Percentiles rank a stretch among this genome's conserved stretches.
phyloP scores from a whole-genome alignment of 768 basidiomycete genomes.

The Pleurotus tuber-regium region DNA sequence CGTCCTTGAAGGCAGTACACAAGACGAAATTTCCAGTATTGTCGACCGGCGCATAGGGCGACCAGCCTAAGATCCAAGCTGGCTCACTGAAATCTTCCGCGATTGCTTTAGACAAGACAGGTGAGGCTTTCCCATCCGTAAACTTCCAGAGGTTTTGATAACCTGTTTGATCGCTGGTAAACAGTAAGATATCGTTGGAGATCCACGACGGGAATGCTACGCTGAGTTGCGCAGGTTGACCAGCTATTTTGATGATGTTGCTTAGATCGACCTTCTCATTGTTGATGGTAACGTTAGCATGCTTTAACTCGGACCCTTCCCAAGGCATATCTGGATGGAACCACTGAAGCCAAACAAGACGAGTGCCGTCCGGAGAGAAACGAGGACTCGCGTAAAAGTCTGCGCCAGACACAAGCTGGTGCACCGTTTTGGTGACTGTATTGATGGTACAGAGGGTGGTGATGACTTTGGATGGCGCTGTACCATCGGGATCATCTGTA shows the following conservation, averaged over 20 bases:
- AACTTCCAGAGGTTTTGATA: conserved; percentile 69
- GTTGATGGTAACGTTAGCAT: conserved; percentile 42
- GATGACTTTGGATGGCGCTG: conserved; percentile 36
- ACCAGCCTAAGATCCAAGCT: conserved; percentile 51
- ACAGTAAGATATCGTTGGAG: conserved; percentile 52
- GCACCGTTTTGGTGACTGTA: conserved; percentile 31
- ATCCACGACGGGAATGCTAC: conserved; percentile 63
- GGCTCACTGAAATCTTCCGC: conserved; percentile 56
- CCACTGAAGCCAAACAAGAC: conserved; percentile 67
- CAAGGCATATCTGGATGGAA: conserved; percentile 58
- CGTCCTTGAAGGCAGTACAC: conserved; percentile 40
- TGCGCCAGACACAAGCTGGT: conserved; percentile 41
- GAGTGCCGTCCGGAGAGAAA: conserved; percentile 59
- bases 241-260: conserved; percentile 46
- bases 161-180: conserved; percentile 62
- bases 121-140: conserved; percentile 24
- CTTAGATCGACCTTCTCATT: conserved; percentile 27
- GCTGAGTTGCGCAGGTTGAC: conserved; percentile 46
- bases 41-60: conserved; percentile 45
- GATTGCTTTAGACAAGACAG: conserved; percentile 42
- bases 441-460: conserved; percentile 50
- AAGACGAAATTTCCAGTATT: conserved; percentile 28
- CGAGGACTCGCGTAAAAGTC: conserved; percentile 61
- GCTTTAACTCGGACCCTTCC: conserved; percentile 57
- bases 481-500: conserved; percentile 31